Evolutionary conservation across 225 moss, liverwort and hornwort species (phyloP).

Genomic region (Pseudisothecium myosuroides): DNA sequence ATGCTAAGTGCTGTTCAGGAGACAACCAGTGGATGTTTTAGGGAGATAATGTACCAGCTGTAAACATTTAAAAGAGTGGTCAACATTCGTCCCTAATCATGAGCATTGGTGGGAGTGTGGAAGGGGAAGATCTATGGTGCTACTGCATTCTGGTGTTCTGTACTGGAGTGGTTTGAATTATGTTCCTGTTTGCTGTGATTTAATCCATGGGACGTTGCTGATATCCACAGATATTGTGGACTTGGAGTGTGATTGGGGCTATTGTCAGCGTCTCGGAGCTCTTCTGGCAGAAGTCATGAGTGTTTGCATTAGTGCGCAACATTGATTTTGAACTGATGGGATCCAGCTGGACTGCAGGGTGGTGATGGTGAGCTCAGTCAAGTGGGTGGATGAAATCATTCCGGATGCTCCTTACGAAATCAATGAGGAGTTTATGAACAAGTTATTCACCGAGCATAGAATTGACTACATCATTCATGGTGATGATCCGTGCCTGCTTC

Average conservation of each 20-base stretch:
- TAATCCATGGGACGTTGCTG: neutral
- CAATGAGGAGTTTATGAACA: conserved; percentile 94
- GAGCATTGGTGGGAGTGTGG: neutral
- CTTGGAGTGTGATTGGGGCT: neutral
- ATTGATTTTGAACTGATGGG: conserved; percentile 1
- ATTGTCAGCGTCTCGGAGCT: neutral
- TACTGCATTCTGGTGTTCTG: neutral
- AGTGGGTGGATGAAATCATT: conserved; percentile 95
- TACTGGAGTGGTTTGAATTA: neutral
- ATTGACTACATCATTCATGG: conserved; percentile 99
- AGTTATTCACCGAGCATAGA: conserved; percentile 73
- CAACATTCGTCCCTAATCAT: neutral
- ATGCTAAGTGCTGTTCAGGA: neutral
- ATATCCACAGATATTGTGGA: neutral
- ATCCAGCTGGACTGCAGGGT: conserved; percentile 51
- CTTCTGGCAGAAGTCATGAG: neutral
- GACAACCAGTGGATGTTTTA: neutral
- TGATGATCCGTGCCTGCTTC: conserved; percentile 96
- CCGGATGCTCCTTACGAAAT: conserved; percentile 89
- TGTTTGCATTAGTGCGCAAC: neutral
- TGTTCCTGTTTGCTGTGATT: neutral
- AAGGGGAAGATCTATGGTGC: neutral
- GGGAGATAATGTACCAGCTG: neutral
- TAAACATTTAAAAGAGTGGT: neutral
- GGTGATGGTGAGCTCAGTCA: conserved; percentile 95